phyloP scores from a whole-genome alignment of 2,329 filamentous ascomycete species.

The Chrysoporthe puriensis region DNA sequence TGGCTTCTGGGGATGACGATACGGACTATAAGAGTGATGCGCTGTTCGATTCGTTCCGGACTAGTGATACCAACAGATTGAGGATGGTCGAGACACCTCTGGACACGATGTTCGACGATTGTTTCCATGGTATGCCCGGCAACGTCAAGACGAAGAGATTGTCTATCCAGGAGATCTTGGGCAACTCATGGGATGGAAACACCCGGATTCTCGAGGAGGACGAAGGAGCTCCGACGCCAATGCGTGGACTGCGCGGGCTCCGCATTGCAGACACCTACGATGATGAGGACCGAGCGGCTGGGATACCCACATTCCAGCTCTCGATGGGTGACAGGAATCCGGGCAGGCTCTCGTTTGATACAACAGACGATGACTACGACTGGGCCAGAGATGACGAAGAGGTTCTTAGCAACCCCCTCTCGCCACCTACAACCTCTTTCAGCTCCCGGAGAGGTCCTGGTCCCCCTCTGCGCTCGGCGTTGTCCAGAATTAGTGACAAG shows the following conservation, averaged over 20 bases:
- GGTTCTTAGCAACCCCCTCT: constrained; percentile 58
- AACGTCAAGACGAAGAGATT: constrained; percentile 57
- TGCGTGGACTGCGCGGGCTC: constrained; percentile 43
- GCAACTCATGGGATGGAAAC: constrained; percentile 57
- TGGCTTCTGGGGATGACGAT: constrained; percentile 73
- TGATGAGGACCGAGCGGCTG: constrained; percentile 28
- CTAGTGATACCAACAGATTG: constrained; percentile 67
- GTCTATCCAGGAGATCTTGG: constrained; percentile 63
- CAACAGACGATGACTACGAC: constrained; percentile 63
- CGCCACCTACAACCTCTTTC: constrained; percentile 59
- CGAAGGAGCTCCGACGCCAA: constrained; percentile 58
- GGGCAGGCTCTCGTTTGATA: constrained; percentile 59
- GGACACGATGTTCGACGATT: constrained; percentile 82
- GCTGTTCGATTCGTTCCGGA: constrained; percentile 76
- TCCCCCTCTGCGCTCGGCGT: constrained; percentile 57
- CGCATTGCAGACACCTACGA: constrained; percentile 32
- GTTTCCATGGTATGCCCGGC: constrained; percentile 63
- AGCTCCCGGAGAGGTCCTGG: constrained; percentile 56
- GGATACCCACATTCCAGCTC: constrained; percentile 26
- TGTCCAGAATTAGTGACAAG: constrained; percentile 57
- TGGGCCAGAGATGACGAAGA: constrained; percentile 64
- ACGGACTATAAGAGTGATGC: constrained; percentile 80
- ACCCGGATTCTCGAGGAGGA: constrained; percentile 67
- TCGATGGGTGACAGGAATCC: constrained; percentile 41
- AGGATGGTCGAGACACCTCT: constrained; percentile 71